Percentiles rank a stretch among this genome's conserved stretches.
These are phyloP conservation scores for Podaxis sp. DNA, from an alignment of 768 basidiomycete species.

Conservation along the genomic window DNA sequence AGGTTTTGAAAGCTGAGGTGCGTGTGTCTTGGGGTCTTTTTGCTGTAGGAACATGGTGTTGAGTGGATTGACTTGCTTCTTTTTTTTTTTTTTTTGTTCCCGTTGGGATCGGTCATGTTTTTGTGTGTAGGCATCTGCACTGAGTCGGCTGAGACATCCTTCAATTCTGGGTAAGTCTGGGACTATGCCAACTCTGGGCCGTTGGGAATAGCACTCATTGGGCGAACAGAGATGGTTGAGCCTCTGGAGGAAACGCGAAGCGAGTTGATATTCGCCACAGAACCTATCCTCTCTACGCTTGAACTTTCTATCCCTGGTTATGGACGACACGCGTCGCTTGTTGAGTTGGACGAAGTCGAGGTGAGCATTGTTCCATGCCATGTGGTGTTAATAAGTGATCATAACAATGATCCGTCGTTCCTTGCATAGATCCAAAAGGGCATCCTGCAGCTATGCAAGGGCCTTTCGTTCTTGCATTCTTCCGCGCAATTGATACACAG, in stretches of 20 bases:
- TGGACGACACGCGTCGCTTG: slow-evolving; percentile 46
- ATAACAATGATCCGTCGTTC: not conserved
- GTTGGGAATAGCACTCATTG: not conserved
- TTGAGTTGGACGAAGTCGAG: slow-evolving; percentile 96
- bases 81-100: not conserved
- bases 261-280: slow-evolving; percentile 91
- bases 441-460: slow-evolving; percentile 88
- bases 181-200: not conserved
- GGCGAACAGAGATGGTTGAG: slow-evolving; percentile 84
- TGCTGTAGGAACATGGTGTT: not conserved
- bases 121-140: slow-evolving; percentile 65
- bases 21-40: slow-evolving; percentile 11
- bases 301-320: slow-evolving; percentile 70
- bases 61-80: slow-evolving; percentile 4
- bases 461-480: slow-evolving; percentile 84
- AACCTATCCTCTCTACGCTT: slow-evolving; percentile 81
- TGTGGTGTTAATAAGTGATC: not conserved
- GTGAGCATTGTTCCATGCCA: slow-evolving; percentile 30
- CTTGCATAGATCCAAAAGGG: slow-evolving; percentile 87
- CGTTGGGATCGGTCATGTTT: not conserved
- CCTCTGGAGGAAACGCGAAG: slow-evolving; percentile 90
- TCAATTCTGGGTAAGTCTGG: slow-evolving; percentile 72
- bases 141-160: slow-evolving; percentile 86
- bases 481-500: slow-evolving; percentile 91
- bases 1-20: slow-evolving; percentile 90